A percentile compares a stretch with the other conserved stretches of the same genome.
These are phyloP conservation scores for Cardamine chenopodiifolia DNA, from an alignment of 345 rosid species.

Conservation along the genomic window DNA sequence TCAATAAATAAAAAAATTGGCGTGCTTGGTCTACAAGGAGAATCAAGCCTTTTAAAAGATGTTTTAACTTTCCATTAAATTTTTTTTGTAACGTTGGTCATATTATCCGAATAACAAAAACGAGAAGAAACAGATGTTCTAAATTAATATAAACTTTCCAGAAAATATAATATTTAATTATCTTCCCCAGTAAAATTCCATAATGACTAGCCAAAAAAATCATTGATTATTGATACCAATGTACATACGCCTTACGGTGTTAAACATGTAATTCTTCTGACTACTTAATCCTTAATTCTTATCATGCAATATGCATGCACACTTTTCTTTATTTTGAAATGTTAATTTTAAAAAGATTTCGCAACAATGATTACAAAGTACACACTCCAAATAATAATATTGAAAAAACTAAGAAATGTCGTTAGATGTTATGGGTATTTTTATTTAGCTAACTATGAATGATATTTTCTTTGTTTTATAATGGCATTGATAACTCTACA, in stretches of 20 bases:
- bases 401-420: neutral
- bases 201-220: neutral
- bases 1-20: too few relatives aligned
- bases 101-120: neutral
- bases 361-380: neutral
- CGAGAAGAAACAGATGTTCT: neutral
- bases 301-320: neutral
- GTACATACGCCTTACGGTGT: neutral
- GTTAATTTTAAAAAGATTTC: too few relatives aligned
- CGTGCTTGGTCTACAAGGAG: constrained; percentile 21
- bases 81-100: constrained; percentile 6
- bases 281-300: neutral
- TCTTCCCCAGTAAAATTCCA: neutral
- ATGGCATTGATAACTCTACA: neutral
- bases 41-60: neutral
- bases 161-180: neutral
- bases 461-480: neutral
- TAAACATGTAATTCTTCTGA: neutral
- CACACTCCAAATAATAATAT: neutral
- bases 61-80: neutral
- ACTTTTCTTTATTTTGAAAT: too few relatives aligned
- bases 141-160: neutral
- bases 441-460: neutral
- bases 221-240: neutral
- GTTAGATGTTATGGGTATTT: neutral